phyloP scores from a whole-genome alignment of 345 rosid genomes.

The Aegle marmelos region DNA sequence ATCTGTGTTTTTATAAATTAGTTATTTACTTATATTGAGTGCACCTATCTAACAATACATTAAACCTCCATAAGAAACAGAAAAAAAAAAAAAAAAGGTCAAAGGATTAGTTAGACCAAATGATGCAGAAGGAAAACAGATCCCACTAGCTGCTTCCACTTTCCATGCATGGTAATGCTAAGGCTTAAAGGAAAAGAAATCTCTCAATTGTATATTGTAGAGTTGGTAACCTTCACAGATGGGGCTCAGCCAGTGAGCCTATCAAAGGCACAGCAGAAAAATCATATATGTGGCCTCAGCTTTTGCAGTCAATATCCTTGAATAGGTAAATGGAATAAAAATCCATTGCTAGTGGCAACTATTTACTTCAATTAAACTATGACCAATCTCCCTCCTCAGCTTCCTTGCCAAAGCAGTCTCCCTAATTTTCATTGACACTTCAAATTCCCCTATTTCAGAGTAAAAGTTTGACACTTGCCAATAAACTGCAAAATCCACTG shows the following conservation, averaged over 20 bases:
- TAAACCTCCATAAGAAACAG: constrained; percentile 8
- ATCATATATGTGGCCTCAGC: neutral
- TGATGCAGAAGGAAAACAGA: constrained; percentile 26
- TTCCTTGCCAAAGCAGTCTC: constrained; percentile 52
- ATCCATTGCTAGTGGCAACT: constrained; percentile 15
- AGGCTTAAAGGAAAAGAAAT: constrained; percentile 47
- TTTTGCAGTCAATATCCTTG: neutral
- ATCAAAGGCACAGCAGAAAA: constrained; percentile 29
- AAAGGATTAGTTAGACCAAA: constrained; percentile 40
- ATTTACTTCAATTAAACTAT: constrained; percentile 46
- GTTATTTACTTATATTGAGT: constrained; percentile 12
- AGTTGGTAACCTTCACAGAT: constrained; percentile 27
- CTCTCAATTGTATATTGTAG: constrained; percentile 17
- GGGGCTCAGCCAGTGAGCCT: constrained; percentile 29
- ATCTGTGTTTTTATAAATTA: constrained; percentile 3
- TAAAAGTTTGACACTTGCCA: constrained; percentile 69
- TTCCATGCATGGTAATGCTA: constrained; percentile 23
- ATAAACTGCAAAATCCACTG: constrained; percentile 49
- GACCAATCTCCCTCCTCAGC: constrained; percentile 54
- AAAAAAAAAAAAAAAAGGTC: constrained; percentile 12
- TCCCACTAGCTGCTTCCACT: constrained; percentile 13
- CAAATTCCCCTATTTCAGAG: constrained; percentile 63
- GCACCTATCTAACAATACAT: constrained; percentile 2
- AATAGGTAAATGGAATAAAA: neutral
- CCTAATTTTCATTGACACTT: constrained; percentile 45